Base-by-base conservation (phyloP, 257 asterid species). In the Plantago major region DNA sequence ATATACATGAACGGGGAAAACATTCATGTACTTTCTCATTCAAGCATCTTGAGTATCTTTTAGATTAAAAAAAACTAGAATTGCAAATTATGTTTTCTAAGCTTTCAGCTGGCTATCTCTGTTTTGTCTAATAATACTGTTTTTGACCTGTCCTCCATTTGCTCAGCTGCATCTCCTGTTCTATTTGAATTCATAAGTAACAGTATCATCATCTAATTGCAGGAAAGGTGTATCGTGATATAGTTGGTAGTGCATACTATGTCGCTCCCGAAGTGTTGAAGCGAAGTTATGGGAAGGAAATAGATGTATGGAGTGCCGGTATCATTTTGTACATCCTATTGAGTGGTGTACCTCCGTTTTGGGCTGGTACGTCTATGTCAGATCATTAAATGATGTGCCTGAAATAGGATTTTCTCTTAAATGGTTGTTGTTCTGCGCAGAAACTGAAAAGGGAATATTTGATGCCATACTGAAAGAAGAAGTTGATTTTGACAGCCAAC, bases 391-490 rank as follows among this genome's bases (percentile, higher is more conserved):
- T 49, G 28, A 30, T 13, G 28, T 55, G 59, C 68, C 45, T 48
- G 37, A 37, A 49, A 42, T 63, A 26, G 48, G 42, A 51, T 61
- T 10, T 65, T 44, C 17, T 58, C 64, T 67, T 62, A 54, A 58
- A 14, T 67, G 61, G 13, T 65, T 67, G 43, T 13, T 52, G 60
- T 58, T 51, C 62, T 46, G 65, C 16, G 68, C 85, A 90, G 98
- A 90, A 82, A 90, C 89, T 67, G 98, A 90, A 60, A 90, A 88
- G 81, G 98, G 96, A 56, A 90, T 90, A 71, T 90, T 90, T 63
- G 96, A 87, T 76, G 87, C 96, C 57, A 80, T 90, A 74, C 75
- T 85, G 73, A 69, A 83, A 77, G 98, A 89, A 76, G 91, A 85
- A 63, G 77, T 90, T 59, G 96, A 90, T 70, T 90, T 88, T 60